Evolutionary conservation across 345 rosid species (phyloP), one percentile per base, ranked within the genome.

Genomic region (Ceriops zippeliana): DNA sequence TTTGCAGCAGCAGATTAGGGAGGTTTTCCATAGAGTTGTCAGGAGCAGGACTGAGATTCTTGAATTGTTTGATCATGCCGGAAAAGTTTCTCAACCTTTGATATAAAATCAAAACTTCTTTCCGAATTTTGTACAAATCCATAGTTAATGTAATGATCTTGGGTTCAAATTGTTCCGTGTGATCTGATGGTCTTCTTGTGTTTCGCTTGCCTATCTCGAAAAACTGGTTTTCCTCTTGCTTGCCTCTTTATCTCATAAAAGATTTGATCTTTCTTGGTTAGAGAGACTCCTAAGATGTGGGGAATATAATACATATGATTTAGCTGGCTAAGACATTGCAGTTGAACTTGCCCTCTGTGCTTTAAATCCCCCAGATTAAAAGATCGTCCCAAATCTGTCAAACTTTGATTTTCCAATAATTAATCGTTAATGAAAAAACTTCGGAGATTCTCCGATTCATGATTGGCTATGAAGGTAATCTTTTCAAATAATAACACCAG

Each of bases 1-100:
- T 37, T 76, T 92, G 60, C 98, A 96, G 86, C 78, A 82, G 76
- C 96, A 96, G 83, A 84, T 96, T 70, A 82, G 98, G 80, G 98
- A 92, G 65, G 93, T 91, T 24, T 92, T 95, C 68, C 99, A 90
- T 74, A 78, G 97, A 86, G 79, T 90, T 69, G 92, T 91, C 58
- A 86, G 96, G 81, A 92, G 93, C 88, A 87, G 97, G 82, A 68
- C 84, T 8, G 93, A 92, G 82, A 70, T 90, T 70, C 83, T 87
- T 3, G 96, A 87, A 10, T 83, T 72, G 60, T 57, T 91, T 86
- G 97, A 90, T 1, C 82, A 81, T 28, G 82, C 84, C 5, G 87
- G 82, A 9, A 87, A 85, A 75, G 24, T 63, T 19, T 53, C 84
- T 26, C 70, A 79, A 10, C 80, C 83, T 2, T 28, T 60, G 24